Evolutionary conservation across 352 stramenopile genomes (phyloP).

Genomic region (Proteromonas lacertae): DNA sequence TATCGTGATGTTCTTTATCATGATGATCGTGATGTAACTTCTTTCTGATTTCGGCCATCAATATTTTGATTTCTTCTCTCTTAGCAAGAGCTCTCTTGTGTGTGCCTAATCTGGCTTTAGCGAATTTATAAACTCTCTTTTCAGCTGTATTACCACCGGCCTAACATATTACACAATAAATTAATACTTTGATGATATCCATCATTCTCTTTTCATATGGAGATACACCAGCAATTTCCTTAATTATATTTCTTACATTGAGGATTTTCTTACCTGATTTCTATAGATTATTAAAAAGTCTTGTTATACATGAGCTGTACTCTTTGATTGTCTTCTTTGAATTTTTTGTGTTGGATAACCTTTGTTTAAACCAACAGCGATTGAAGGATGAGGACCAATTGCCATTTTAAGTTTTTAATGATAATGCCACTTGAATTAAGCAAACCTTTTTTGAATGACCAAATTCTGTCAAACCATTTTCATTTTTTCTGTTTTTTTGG

Average conservation of each 20-base stretch:
- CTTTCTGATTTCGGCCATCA: constrained; percentile 41
- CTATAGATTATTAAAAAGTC: constrained; percentile 2
- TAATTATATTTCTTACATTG: constrained; percentile 67
- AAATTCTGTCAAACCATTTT: not conserved
- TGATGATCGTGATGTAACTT: no score
- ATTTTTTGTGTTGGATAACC: constrained; percentile 58
- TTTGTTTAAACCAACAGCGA: constrained; percentile 54
- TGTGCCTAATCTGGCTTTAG: constrained; percentile 65
- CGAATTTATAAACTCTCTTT: constrained; percentile 97
- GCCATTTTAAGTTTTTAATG: constrained; percentile 8
- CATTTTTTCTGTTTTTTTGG: no score
- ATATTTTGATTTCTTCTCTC: constrained; percentile 50
- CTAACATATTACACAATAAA: no score
- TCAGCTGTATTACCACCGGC: constrained; percentile 69
- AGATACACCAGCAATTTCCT: constrained; percentile 82
- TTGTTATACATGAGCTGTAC: constrained; percentile 3
- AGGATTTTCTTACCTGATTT: constrained; percentile 50
- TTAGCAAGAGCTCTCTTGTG: constrained; percentile 45
- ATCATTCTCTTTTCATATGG: constrained; percentile 97
- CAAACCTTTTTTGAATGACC: constrained; percentile 10
- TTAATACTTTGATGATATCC: constrained; percentile 99
- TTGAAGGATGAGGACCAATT: constrained; percentile 21
- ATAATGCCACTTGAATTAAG: constrained; percentile 23
- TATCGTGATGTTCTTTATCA: no score
- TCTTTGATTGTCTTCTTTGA: no score